Evolutionary conservation across 2,329 filamentous ascomycete genomes (phyloP).

Genomic region (Ophiostoma fasciatum): DNA sequence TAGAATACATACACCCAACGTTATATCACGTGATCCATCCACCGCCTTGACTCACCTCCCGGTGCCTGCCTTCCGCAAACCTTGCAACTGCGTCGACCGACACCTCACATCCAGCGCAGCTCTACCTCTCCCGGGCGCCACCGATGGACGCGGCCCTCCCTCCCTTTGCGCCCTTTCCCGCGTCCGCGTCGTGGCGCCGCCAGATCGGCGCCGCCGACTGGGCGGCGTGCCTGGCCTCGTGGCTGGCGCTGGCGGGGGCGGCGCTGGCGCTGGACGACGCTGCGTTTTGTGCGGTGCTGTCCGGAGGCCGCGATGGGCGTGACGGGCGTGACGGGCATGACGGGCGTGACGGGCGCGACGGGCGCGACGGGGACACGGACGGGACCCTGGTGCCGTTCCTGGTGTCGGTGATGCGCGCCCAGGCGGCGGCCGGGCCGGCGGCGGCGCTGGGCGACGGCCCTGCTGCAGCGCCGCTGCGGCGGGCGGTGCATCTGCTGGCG

Average conservation of each 20-base stretch:
- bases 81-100: too few species aligned
- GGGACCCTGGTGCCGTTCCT: conserved; percentile 46
- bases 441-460: conserved; percentile 21
- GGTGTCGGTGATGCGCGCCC: conserved; percentile 47
- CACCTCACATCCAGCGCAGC: too few species aligned
- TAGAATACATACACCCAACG: too few species aligned
- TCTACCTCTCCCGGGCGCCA: too few species aligned
- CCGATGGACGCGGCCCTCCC: conserved; percentile 39
- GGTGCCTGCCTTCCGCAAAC: too few species aligned
- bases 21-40: too few species aligned
- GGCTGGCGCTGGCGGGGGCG: conserved; percentile 51
- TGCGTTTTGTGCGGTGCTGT: conserved; percentile 36
- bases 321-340: too few species aligned
- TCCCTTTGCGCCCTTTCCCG: conserved; percentile 62
- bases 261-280: conserved; percentile 44
- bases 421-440: conserved; percentile 23
- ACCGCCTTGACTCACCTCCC: too few species aligned
- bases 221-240: conserved; percentile 62
- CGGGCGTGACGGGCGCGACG: too few species aligned
- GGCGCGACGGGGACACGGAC: conserved; percentile 15
- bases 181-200: conserved; percentile 45
- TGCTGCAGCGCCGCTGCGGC: conserved; percentile 35
- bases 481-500: conserved; percentile 48
- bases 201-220: conserved; percentile 57
- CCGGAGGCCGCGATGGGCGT: too few species aligned